Percentiles rank a stretch among this genome's conserved stretches.
Conservation (phyloP, 139 green algal genomes). For the Ettlia oleoabundans region DNA sequence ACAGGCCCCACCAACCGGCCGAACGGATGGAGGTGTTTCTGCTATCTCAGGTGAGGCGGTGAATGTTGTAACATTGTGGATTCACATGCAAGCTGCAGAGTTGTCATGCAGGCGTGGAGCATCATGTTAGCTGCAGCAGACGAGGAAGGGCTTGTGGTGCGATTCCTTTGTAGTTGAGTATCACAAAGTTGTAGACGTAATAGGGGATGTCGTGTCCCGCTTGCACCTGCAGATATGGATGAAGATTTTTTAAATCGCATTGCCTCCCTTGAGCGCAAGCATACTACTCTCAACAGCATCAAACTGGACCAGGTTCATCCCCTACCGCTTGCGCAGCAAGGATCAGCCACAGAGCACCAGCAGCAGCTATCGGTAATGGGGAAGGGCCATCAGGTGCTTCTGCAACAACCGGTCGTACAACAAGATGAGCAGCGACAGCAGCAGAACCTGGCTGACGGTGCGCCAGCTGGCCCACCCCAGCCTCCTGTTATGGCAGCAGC, state of each 20-base stretch:
- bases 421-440: too few species aligned
- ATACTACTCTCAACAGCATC: background rate
- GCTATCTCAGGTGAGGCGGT: background rate
- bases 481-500: background rate
- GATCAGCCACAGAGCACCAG: background rate
- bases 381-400: too few species aligned
- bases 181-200: too few species aligned
- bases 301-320: too few species aligned
- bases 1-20: background rate
- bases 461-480: too few species aligned
- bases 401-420: too few species aligned
- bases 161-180: too few species aligned
- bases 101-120: too few species aligned
- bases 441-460: background rate
- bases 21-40: slow-evolving; percentile 16
- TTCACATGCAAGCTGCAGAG: too few species aligned
- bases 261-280: slow-evolving; percentile 16
- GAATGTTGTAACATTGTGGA: background rate
- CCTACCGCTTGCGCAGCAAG: background rate
- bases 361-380: background rate
- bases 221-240: slow-evolving; percentile 6
- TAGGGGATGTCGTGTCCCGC: background rate
- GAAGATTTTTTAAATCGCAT: slow-evolving; percentile 3
- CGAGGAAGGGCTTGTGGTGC: too few species aligned
- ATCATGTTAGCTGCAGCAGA: too few species aligned